phyloP scores from a whole-genome alignment of 805 yeast genomes.

The Saturnispora serradocipensis region DNA sequence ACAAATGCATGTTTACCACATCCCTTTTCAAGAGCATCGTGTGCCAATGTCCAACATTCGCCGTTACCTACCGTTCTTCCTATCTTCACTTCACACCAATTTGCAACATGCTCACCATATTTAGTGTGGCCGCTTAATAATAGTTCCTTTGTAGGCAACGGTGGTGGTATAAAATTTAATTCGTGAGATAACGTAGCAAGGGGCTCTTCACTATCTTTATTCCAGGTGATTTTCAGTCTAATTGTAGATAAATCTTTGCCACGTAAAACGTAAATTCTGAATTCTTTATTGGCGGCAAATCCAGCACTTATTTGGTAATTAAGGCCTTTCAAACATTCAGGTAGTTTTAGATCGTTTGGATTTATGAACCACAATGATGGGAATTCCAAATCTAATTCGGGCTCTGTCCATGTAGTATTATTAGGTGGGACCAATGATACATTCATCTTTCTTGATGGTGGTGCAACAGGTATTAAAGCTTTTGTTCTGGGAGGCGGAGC shows the following conservation, averaged over 20 bases:
- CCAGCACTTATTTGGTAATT: constrained; percentile 28
- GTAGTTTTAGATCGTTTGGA: constrained; percentile 24
- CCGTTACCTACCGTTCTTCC: constrained; percentile 46
- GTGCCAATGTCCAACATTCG: constrained; percentile 56
- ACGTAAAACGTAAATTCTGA: constrained; percentile 30
- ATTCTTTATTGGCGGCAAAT: constrained; percentile 20
- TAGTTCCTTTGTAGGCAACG: constrained; percentile 28
- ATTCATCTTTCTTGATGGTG: constrained; percentile 15
- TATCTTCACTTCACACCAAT: constrained; percentile 42
- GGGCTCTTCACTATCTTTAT: constrained; percentile 19
- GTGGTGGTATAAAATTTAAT: constrained; percentile 34
- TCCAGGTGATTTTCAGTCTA: constrained; percentile 34
- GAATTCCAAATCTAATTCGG: constrained; percentile 35
- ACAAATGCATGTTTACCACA: constrained; percentile 53
- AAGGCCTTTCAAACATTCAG: constrained; percentile 30
- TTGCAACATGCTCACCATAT: constrained; percentile 45
- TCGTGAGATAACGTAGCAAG: constrained; percentile 23
- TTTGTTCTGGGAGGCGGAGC: constrained; percentile 30
- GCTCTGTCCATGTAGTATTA: constrained; percentile 21
- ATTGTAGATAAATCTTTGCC: constrained; percentile 35
- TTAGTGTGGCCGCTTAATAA: constrained; percentile 28
- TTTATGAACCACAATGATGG: constrained; percentile 39
- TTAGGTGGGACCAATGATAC: no score
- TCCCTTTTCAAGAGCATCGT: constrained; percentile 41
- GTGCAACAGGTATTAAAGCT: constrained; percentile 9